These are phyloP conservation scores for Dactylis glomerata DNA, from an alignment of 176 grass and related monocot species.

Conservation along the genomic window DNA sequence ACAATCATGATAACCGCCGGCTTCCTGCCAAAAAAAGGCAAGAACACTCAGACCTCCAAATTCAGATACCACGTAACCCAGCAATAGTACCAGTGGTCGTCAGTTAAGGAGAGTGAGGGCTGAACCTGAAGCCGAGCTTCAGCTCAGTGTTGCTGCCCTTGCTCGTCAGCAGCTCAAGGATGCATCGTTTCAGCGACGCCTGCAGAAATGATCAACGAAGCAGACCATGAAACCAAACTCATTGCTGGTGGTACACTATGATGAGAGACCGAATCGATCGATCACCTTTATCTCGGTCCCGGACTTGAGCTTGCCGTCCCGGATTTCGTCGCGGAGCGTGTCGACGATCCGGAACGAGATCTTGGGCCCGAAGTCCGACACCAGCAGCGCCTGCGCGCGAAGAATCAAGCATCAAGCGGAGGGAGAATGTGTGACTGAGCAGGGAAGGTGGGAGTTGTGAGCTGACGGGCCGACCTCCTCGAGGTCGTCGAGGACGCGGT, in stretches of 20 bases:
- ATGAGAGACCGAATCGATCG: not conserved
- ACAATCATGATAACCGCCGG: conserved; percentile 86
- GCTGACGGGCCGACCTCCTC: conserved; percentile 46
- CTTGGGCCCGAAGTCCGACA: conserved; percentile 97
- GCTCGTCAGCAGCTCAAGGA: conserved; percentile 69
- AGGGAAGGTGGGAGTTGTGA: not conserved
- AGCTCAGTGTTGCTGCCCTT: conserved; percentile 84
- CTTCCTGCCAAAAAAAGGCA: conserved; percentile 48
- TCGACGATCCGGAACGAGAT: conserved; percentile 95
- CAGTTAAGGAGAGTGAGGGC: not conserved
- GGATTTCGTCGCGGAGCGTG: conserved; percentile 80
- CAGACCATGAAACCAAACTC: not conserved
- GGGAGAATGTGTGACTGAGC: not conserved
- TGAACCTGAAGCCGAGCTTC: conserved; percentile 85
- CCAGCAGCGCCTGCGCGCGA: conserved; percentile 65
- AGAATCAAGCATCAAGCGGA: not conserved
- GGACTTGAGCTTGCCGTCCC: conserved; percentile 90
- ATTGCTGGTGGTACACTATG: not conserved
- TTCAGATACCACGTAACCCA: not conserved
- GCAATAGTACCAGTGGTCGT: not conserved
- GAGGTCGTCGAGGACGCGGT: conserved; percentile 90
- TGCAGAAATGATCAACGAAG: conserved; percentile 10
- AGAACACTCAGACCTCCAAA: not conserved
- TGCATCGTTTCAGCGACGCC: conserved; percentile 72
- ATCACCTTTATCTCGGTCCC: conserved; percentile 87